A percentile compares a stretch with the other conserved stretches of the same genome.
These are phyloP conservation scores for Saccharomyces hybrid DNA, from an alignment of 1,139 yeast genomes.

Conservation along the genomic window DNA sequence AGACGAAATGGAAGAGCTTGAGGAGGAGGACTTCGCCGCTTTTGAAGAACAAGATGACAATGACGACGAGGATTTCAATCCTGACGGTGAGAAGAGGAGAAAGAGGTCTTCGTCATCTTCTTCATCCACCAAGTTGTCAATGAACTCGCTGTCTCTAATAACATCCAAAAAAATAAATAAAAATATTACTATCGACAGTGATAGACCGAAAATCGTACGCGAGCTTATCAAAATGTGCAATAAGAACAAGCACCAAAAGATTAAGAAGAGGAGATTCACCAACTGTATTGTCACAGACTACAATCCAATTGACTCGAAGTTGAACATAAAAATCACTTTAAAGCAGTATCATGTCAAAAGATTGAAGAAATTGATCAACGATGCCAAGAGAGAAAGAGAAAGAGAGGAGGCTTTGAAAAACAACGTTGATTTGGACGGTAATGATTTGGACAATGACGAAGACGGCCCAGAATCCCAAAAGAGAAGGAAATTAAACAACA, in stretches of 20 bases:
- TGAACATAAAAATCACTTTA: conserved; percentile 26
- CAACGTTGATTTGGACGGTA: conserved; percentile 5
- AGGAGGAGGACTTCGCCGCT: conserved; percentile 9
- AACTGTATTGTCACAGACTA: conserved; percentile 25
- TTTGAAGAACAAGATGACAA: conserved; percentile 20
- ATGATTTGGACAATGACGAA: background rate
- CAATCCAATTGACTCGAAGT: conserved; percentile 15
- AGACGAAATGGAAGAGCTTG: conserved; percentile 12
- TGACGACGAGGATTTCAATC: conserved; percentile 25
- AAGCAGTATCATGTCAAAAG: conserved; percentile 31
- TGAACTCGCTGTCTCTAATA: background rate
- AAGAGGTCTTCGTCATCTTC: conserved; percentile 7
- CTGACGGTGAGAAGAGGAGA: conserved; percentile 15
- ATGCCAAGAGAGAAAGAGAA: conserved; percentile 22
- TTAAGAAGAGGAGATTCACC: conserved; percentile 31
- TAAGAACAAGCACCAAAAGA: conserved; percentile 25
- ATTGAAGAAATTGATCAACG: conserved; percentile 26
- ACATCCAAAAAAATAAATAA: conserved; percentile 7
- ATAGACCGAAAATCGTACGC: conserved; percentile 22
- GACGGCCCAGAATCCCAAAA: conserved; percentile 4
- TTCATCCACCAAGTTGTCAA: background rate
- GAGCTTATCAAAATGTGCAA: conserved; percentile 28
- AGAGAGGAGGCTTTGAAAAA: conserved; percentile 12
- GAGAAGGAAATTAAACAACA: conserved; percentile 5
- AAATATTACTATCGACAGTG: conserved; percentile 22